These are phyloP conservation scores for Citrus mangshanensis DNA, from an alignment of 345 rosid genomes.

Conservation along the genomic window DNA sequence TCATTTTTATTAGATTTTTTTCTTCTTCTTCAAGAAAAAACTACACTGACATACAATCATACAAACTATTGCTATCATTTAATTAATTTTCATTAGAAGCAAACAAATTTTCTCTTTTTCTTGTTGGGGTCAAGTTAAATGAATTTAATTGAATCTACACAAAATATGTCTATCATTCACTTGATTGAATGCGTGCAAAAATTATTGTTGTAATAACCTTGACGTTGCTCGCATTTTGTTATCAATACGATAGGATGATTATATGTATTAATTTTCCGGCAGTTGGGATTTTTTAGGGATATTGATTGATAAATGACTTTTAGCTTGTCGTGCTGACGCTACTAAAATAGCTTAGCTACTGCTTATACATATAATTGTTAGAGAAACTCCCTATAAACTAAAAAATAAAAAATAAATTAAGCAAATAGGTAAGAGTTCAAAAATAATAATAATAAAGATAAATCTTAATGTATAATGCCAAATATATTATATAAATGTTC, in stretches of 20 bases:
- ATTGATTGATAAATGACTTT: no score
- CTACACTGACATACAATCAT: neutral
- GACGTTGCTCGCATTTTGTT: neutral
- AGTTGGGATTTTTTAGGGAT: neutral
- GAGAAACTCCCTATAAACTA: no score
- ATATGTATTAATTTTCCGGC: neutral
- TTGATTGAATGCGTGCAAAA: neutral
- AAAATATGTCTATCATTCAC: neutral
- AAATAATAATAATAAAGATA: no score
- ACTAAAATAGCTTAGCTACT: neutral
- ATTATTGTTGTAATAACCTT: neutral
- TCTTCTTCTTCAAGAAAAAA: no score
- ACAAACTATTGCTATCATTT: neutral
- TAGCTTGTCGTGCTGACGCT: neutral
- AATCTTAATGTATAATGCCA: no score
- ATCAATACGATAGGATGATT: no score
- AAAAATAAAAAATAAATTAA: no score
- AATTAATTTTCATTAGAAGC: neutral
- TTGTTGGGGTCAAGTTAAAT: neutral
- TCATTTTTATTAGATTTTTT: neutral
- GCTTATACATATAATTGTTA: no score
- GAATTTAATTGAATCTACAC: constrained; percentile 1
- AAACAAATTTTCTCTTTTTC: constrained; percentile 12
- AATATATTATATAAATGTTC: no score
- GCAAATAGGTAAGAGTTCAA: no score